Evolutionary conservation across 1,284 basidiomycete species (phyloP).

Genomic region (Hemileia vastatrix): DNA sequence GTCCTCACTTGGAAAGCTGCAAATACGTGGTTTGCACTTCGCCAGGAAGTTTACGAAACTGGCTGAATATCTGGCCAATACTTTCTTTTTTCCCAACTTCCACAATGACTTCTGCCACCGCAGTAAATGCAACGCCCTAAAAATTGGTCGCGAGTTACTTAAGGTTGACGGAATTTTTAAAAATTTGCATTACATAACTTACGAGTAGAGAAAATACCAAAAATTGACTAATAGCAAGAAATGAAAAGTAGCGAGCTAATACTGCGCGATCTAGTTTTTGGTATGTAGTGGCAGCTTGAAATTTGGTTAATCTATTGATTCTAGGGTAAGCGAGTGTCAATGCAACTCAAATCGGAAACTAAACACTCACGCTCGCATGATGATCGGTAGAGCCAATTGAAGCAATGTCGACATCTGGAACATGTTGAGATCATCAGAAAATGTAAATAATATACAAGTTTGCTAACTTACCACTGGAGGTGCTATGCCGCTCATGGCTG

Average conservation of each 20-base stretch:
- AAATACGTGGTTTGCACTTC: slow-evolving; percentile 21
- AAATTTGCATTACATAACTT: slow-evolving; percentile 50
- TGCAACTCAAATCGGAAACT: slow-evolving; percentile 51
- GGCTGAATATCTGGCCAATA: slow-evolving; percentile 55
- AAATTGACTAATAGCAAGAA: slow-evolving; percentile 79
- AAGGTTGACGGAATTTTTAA: neutral
- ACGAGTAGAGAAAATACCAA: slow-evolving; percentile 80
- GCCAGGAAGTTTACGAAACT: slow-evolving; percentile 26
- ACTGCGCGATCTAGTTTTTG: slow-evolving; percentile 76
- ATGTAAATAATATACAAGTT: too few species aligned
- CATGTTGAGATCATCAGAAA: too few species aligned
- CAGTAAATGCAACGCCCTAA: slow-evolving; percentile 30
- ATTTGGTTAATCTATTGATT: neutral
- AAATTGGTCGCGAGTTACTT: neutral
- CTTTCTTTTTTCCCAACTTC: slow-evolving; percentile 61
- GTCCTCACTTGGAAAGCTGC: slow-evolving; percentile 26
- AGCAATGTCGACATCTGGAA: too few species aligned
- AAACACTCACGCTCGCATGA: slow-evolving; percentile 20
- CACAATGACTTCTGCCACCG: slow-evolving; percentile 58
- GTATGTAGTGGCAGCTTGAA: slow-evolving; percentile 50
- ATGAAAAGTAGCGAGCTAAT: slow-evolving; percentile 78
- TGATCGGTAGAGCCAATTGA: slow-evolving; percentile 16
- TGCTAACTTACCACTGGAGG: slow-evolving; percentile 17
- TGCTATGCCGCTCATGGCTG: slow-evolving; percentile 15
- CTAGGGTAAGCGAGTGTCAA: neutral